Conservation (phyloP, 768 basidiomycete genomes). For the Suillus occidentalis region DNA sequence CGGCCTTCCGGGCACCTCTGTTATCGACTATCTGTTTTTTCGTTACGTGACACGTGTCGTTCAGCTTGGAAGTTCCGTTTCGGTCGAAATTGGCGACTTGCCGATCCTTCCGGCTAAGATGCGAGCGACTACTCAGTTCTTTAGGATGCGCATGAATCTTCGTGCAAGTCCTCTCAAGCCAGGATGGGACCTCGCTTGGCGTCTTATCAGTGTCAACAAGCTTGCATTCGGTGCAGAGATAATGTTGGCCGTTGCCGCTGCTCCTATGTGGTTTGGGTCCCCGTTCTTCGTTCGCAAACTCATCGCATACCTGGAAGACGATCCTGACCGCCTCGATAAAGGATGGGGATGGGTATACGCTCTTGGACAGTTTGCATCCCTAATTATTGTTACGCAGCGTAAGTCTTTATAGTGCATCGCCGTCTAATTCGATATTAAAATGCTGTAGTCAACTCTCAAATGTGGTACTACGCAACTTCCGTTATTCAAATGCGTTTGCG, state of each 20-base stretch:
- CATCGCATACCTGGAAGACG: constrained; percentile 64
- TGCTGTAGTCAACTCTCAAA: constrained; percentile 57
- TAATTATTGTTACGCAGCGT: constrained; percentile 27
- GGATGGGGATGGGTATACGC: constrained; percentile 79
- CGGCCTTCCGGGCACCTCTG: constrained; percentile 50
- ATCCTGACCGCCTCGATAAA: constrained; percentile 51
- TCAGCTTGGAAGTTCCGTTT: constrained; percentile 70
- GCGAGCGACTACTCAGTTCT: constrained; percentile 64
- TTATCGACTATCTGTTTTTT: constrained; percentile 61
- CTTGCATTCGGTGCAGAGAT: constrained; percentile 41
- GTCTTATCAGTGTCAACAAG: constrained; percentile 58
- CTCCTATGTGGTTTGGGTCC: constrained; percentile 64
- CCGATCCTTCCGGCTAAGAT: constrained; percentile 77
- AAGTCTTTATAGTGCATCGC: constrained; percentile 41
- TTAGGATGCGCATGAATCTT: constrained; percentile 61
- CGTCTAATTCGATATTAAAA: constrained; percentile 25
- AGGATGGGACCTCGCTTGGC: constrained; percentile 65
- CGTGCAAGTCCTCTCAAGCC: constrained; percentile 42
- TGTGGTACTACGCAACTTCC: constrained; percentile 71
- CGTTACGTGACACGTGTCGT: constrained; percentile 87
- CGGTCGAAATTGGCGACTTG: constrained; percentile 84
- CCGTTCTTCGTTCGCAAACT: constrained; percentile 61
- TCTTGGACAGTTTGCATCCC: constrained; percentile 42
- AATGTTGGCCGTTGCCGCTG: constrained; percentile 53
- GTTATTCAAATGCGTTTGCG: constrained; percentile 68